Conservation (phyloP, 805 yeast species). For the Schwanniomyces polymorphus region DNA sequence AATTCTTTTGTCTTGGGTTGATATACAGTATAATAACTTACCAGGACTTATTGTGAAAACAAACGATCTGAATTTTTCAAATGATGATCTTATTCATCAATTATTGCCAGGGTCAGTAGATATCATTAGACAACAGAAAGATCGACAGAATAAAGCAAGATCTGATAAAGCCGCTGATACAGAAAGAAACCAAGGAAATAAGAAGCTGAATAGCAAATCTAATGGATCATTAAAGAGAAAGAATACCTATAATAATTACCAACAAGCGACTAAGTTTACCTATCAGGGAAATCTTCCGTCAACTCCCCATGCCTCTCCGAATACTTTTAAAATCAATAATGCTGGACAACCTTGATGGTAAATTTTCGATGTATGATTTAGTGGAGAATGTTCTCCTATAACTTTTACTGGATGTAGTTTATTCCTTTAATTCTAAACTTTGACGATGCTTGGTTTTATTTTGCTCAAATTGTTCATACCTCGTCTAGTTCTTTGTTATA, state of each 20-base stretch:
- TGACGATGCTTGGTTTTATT: not conserved
- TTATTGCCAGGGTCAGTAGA: slow-evolving; percentile 8
- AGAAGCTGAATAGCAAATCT: not conserved
- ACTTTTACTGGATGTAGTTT: not conserved
- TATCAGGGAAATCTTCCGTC: not conserved
- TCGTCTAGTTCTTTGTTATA: not conserved
- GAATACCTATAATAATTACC: slow-evolving; percentile 33
- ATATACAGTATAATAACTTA: slow-evolving; percentile 18
- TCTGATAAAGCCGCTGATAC: not conserved
- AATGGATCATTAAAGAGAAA: slow-evolving; percentile 16
- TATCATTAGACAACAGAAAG: slow-evolving; percentile 1
- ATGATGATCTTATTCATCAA: slow-evolving; percentile 21
- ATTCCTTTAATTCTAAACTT: not conserved
- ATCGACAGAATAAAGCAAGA: slow-evolving; percentile 1
- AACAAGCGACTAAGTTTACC: slow-evolving; percentile 14
- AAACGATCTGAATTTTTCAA: slow-evolving; percentile 10
- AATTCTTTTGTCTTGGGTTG: slow-evolving; percentile 29
- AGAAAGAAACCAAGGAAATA: not conserved
- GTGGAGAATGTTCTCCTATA: not conserved
- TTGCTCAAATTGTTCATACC: not conserved
- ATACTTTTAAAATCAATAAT: not conserved
- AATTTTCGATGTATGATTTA: not conserved
- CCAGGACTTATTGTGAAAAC: slow-evolving; percentile 28
- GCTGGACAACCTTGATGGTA: slow-evolving; percentile 3
- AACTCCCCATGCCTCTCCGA: not conserved